Conservation (phyloP, 345 rosid genomes). For the Atalantia buxifolia region DNA sequence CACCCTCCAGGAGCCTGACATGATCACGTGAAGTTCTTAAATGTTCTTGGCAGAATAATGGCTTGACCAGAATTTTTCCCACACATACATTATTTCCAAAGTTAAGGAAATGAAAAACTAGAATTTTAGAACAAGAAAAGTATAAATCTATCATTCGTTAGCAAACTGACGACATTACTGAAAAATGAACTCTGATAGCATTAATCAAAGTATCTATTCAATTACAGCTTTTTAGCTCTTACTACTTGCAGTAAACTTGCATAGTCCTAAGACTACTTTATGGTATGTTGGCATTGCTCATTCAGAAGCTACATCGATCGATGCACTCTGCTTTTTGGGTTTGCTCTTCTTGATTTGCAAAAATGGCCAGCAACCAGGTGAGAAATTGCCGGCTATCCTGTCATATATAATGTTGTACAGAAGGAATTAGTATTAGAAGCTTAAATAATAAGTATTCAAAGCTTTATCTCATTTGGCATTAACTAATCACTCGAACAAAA, state of each 20-base stretch:
- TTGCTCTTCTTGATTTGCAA: conserved; percentile 18
- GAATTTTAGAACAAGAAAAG: no score
- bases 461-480: neutral
- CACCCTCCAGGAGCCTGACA: no score
- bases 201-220: neutral
- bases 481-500: no score
- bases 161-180: neutral
- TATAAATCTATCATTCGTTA: no score
- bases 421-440: neutral
- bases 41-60: no score
- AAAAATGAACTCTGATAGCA: neutral
- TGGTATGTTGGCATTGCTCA: neutral
- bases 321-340: conserved; percentile 6
- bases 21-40: no score
- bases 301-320: conserved; percentile 16
- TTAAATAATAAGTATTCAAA: neutral
- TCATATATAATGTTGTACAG: conserved; percentile 3
- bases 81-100: no score
- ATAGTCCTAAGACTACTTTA: neutral
- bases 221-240: neutral
- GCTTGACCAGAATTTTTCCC: no score
- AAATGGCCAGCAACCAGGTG: conserved; percentile 36
- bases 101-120: no score
- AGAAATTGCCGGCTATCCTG: neutral
- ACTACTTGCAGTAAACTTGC: neutral